phyloP scores from a whole-genome alignment of 2,329 filamentous ascomycete genomes.

The Penicillium vulpinum region DNA sequence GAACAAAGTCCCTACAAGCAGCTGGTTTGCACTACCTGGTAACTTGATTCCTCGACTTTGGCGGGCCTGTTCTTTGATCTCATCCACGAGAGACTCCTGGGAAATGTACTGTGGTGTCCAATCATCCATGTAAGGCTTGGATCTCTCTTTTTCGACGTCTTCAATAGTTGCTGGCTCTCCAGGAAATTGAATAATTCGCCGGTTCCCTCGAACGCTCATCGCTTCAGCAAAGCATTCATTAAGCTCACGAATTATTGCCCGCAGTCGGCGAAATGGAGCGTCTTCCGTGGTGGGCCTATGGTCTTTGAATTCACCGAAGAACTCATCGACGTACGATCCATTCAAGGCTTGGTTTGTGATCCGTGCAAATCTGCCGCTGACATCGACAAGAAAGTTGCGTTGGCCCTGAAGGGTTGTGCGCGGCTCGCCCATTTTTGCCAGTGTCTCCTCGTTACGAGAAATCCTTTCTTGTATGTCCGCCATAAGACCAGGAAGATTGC shows the following conservation, averaged over 20 bases:
- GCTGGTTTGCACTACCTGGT: slow-evolving; percentile 35
- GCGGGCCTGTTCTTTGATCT: slow-evolving; percentile 30
- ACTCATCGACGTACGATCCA: slow-evolving; percentile 44
- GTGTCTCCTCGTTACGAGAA: not conserved
- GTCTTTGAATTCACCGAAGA: slow-evolving; percentile 35
- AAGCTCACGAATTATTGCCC: not conserved
- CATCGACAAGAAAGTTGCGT: slow-evolving; percentile 6
- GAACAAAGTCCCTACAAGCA: slow-evolving; percentile 36
- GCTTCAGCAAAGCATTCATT: not conserved
- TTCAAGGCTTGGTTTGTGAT: slow-evolving; percentile 43
- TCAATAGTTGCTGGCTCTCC: not conserved
- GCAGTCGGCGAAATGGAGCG: not conserved
- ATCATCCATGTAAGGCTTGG: slow-evolving; percentile 16
- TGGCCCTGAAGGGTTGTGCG: not conserved
- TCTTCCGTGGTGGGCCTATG: not conserved
- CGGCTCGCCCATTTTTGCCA: not conserved
- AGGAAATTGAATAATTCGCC: slow-evolving; percentile 7
- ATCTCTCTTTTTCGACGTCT: not conserved
- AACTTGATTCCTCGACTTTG: slow-evolving; percentile 36
- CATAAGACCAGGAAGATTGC: not conserved
- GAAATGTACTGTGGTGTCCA: slow-evolving; percentile 11
- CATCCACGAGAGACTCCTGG: slow-evolving; percentile 7
- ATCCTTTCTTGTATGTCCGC: not conserved
- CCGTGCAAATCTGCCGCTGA: slow-evolving; percentile 41
- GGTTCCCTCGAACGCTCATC: not conserved